Evolutionary conservation across 2,329 filamentous ascomycete genomes (phyloP).

Genomic region (Colletotrichum tabaci): DNA sequence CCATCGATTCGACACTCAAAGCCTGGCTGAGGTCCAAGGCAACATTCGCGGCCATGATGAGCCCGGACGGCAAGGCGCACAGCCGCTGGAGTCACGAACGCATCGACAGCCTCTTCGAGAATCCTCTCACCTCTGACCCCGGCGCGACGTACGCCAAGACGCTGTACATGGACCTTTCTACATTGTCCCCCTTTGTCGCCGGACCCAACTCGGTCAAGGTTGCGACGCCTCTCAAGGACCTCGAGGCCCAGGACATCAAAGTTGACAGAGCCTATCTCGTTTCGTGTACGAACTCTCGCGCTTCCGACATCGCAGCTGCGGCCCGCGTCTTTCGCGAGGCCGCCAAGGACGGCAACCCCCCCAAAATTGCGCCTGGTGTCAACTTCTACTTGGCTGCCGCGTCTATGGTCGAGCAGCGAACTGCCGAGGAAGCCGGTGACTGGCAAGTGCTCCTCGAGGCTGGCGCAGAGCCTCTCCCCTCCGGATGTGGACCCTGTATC

Average conservation of each 20-base stretch:
- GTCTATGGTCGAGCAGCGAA: conserved; percentile 81
- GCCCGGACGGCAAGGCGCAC: conserved; percentile 61
- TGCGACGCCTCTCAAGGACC: conserved; percentile 80
- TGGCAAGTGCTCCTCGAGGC: conserved; percentile 88
- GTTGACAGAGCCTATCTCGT: conserved; percentile 90
- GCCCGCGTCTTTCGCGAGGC: conserved; percentile 89
- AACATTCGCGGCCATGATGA: conserved; percentile 76
- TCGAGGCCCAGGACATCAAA: conserved; percentile 81
- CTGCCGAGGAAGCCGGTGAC: conserved; percentile 84
- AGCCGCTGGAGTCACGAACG: conserved; percentile 79
- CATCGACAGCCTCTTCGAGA: conserved; percentile 80
- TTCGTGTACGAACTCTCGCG: conserved; percentile 89
- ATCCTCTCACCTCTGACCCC: conserved; percentile 78
- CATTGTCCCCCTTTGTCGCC: conserved; percentile 85
- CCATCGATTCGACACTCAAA: conserved; percentile 80
- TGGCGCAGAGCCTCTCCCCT: conserved; percentile 79
- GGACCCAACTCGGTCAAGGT: conserved; percentile 95
- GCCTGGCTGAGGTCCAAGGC: conserved; percentile 85
- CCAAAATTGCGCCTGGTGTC: conserved; percentile 82
- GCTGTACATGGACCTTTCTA: conserved; percentile 85
- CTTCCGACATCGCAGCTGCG: conserved; percentile 85
- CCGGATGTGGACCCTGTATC: conserved; percentile 89
- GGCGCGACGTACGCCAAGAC: conserved; percentile 87
- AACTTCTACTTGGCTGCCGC: conserved; percentile 93
- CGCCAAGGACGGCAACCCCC: conserved; percentile 72